phyloP scores from a whole-genome alignment of 192 early-diverging fungal genomes.

The Spinellus fusiger region DNA sequence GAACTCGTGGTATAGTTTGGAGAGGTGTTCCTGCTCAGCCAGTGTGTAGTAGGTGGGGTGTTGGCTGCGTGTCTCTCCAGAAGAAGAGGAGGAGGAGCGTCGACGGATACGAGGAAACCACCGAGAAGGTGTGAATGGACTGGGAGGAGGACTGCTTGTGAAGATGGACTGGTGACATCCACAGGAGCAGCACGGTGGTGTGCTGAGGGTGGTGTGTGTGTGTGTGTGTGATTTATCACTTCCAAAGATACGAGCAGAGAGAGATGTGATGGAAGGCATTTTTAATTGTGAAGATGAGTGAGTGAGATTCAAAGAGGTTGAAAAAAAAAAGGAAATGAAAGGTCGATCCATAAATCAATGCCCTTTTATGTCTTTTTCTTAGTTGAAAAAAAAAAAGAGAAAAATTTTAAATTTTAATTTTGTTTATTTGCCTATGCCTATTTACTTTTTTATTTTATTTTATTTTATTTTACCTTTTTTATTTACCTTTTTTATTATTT shows the following conservation, averaged over 20 bases:
- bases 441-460: background rate
- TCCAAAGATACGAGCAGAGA: constrained; percentile 5
- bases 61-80: background rate
- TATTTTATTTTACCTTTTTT: background rate
- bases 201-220: background rate
- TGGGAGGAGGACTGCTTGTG: background rate
- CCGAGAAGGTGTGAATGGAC: background rate
- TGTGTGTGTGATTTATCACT: background rate
- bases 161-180: background rate
- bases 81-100: constrained; percentile 10
- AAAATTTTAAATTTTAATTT: background rate
- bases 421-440: background rate
- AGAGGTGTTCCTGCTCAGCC: constrained; percentile 3
- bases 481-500: background rate
- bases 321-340: background rate
- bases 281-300: background rate
- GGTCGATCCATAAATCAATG: background rate
- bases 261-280: constrained; percentile 7
- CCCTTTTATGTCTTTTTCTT: background rate
- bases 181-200: background rate
- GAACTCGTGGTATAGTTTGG: background rate
- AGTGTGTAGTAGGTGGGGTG: background rate
- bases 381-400: too few relatives aligned
- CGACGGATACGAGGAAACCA: constrained; percentile 14
- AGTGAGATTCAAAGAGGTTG: too few relatives aligned